Percentiles rank a stretch among this genome's conserved stretches.
Conservation (phyloP, 1,139 yeast species). For the Blastobotrys buckinghamii region DNA sequence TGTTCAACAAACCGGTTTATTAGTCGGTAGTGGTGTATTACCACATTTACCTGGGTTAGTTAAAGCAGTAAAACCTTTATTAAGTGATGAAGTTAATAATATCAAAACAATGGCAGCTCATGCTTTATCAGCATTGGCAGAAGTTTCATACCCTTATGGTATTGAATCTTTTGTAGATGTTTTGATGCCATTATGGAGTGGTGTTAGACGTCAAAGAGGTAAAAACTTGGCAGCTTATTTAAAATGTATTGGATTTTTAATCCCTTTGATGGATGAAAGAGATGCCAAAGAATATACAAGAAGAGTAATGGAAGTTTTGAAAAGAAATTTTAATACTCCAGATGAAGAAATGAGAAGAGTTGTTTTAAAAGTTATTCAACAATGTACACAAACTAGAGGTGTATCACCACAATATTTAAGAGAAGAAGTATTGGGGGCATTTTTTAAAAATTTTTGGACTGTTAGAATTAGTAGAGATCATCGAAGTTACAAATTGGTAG, state of each 20-base stretch:
- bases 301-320: slow-evolving; percentile 61
- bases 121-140: slow-evolving; percentile 72
- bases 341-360: slow-evolving; percentile 87
- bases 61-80: slow-evolving; percentile 50
- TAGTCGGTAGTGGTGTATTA: slow-evolving; percentile 67
- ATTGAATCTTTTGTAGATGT: slow-evolving; percentile 74
- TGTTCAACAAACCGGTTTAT: slow-evolving; percentile 66
- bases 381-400: slow-evolving; percentile 49
- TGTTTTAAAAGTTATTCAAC: slow-evolving; percentile 56
- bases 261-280: slow-evolving; percentile 84
- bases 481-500: slow-evolving; percentile 52
- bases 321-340: slow-evolving; percentile 72
- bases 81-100: slow-evolving; percentile 63
- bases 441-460: slow-evolving; percentile 70
- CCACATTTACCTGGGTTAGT: slow-evolving; percentile 69
- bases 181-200: slow-evolving; percentile 76
- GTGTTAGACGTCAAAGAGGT: slow-evolving; percentile 73
- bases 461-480: slow-evolving; percentile 46
- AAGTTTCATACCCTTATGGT: slow-evolving; percentile 85
- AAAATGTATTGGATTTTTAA: slow-evolving; percentile 70
- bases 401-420: slow-evolving; percentile 43
- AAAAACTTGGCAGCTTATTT: slow-evolving; percentile 69
- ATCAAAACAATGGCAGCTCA: slow-evolving; percentile 67
- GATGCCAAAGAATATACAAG: slow-evolving; percentile 72
- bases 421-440: slow-evolving; percentile 52